Conservation (phyloP, 1,284 basidiomycete species). For the Pseudozyma tsukubaensis region DNA sequence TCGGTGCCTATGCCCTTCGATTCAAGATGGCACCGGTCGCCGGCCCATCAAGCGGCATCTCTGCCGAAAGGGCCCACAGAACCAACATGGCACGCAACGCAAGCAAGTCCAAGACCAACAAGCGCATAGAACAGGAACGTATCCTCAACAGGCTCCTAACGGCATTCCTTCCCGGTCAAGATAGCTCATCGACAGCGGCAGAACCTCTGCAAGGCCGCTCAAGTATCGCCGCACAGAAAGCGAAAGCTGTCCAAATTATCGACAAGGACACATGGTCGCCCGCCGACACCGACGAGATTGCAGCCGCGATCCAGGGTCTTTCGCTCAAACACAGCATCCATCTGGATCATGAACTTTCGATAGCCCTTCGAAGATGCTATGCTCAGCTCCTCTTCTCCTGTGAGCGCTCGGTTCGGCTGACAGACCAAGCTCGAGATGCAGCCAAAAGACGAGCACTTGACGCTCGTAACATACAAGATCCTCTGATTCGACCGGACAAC, state of each 20-base stretch:
- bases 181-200: not conserved
- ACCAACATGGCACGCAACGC: conserved; percentile 7
- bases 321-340: conserved; percentile 45
- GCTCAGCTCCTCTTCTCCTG: conserved; percentile 23
- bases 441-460: conserved; percentile 18
- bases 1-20: not conserved
- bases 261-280: conserved; percentile 44
- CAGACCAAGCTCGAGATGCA: conserved; percentile 21
- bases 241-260: conserved; percentile 18
- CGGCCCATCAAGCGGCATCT: conserved; percentile 17
- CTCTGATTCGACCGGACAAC: conserved; percentile 39
- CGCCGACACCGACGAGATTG: conserved; percentile 28
- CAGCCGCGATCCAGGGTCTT: conserved; percentile 33
- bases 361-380: conserved; percentile 32
- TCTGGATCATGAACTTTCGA: conserved; percentile 39
- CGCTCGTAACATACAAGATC: conserved; percentile 19
- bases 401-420: conserved; percentile 19
- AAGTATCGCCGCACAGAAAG: conserved; percentile 20
- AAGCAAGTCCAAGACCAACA: conserved; percentile 33
- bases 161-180: conserved; percentile 7
- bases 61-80: conserved; percentile 4
- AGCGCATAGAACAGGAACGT: conserved; percentile 37
- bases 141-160: conserved; percentile 33
- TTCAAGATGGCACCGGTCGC: conserved; percentile 18
- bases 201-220: not conserved